A percentile compares a stretch with the other conserved stretches of the same genome.
These are phyloP conservation scores for Sporothrix brunneoviolacea DNA, from an alignment of 2,329 filamentous ascomycete species.

Conservation along the genomic window DNA sequence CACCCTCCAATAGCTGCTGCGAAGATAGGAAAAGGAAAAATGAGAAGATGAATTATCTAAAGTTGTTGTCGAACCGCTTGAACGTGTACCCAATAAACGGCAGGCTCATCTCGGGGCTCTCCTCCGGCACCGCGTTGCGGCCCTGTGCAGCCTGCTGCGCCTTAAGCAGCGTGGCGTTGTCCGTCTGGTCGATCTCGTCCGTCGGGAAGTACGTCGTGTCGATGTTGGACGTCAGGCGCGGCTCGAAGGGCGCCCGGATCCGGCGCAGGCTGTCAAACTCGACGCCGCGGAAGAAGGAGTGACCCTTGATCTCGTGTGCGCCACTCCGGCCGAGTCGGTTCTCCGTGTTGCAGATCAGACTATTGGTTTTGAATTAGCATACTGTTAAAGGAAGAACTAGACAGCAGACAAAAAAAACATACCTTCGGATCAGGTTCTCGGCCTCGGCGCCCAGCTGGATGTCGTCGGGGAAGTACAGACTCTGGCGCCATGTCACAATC, in stretches of 20 bases:
- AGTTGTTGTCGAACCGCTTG: slow-evolving; percentile 84
- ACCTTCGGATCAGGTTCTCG: slow-evolving; percentile 84
- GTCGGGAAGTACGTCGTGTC: slow-evolving; percentile 99
- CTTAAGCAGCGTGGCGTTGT: slow-evolving; percentile 80
- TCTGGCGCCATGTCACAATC: slow-evolving; percentile 97
- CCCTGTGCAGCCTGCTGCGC: slow-evolving; percentile 68
- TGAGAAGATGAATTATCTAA: slow-evolving; percentile 35
- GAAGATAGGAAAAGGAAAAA: background rate
- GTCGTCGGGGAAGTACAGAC: slow-evolving; percentile 93
- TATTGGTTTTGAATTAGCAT: too few species aligned
- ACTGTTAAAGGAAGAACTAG: too few species aligned
- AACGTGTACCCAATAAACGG: slow-evolving; percentile 97
- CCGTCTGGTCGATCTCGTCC: slow-evolving; percentile 95
- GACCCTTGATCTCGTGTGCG: slow-evolving; percentile 85
- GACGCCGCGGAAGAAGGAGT: slow-evolving; percentile 94
- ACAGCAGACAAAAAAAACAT: too few species aligned
- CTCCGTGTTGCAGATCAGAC: slow-evolving; percentile 90
- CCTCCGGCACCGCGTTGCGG: slow-evolving; percentile 50
- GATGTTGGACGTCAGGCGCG: slow-evolving; percentile 83
- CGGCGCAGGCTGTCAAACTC: slow-evolving; percentile 88
- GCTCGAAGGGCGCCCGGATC: slow-evolving; percentile 94
- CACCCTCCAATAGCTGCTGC: background rate
- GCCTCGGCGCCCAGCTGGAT: slow-evolving; percentile 82
- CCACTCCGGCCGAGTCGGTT: slow-evolving; percentile 83
- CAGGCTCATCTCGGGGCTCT: slow-evolving; percentile 89